Evolutionary conservation across 768 basidiomycete genomes (phyloP).

Genomic region (Botryobasidium botryosum): DNA sequence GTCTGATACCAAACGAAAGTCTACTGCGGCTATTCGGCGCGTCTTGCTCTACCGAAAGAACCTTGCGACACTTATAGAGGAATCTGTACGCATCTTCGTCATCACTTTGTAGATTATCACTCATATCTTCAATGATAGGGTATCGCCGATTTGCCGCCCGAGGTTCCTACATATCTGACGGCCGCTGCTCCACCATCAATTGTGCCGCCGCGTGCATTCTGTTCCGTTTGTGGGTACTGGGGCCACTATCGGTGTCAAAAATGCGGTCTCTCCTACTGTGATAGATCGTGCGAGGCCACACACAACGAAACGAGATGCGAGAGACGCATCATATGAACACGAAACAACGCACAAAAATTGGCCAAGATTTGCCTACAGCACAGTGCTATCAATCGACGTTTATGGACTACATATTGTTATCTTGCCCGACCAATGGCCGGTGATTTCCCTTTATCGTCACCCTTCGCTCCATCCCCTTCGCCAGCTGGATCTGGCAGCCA

Average conservation of each 20-base stretch:
- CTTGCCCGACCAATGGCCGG: too few species aligned
- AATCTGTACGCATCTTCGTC: conserved; percentile 42
- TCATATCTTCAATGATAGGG: conserved; percentile 31
- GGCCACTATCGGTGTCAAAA: conserved; percentile 62
- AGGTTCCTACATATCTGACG: conserved; percentile 53
- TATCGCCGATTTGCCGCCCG: conserved; percentile 34
- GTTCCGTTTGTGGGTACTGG: conserved; percentile 79
- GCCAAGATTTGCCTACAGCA: too few species aligned
- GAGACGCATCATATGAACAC: conserved; percentile 40
- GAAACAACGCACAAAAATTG: too few species aligned
- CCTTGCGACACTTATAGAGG: conserved; percentile 52
- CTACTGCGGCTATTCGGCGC: conserved; percentile 62
- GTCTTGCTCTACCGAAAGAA: conserved; percentile 74
- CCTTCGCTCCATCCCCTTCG: conserved; percentile 54
- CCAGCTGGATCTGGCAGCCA: conserved; percentile 50
- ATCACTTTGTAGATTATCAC: background rate
- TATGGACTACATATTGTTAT: too few species aligned
- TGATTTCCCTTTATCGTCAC: conserved; percentile 31
- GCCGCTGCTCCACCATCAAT: conserved; percentile 40
- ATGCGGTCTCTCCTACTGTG: conserved; percentile 65
- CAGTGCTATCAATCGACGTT: too few species aligned
- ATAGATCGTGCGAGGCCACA: conserved; percentile 49
- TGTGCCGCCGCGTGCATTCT: conserved; percentile 53
- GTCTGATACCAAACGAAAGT: conserved; percentile 74
- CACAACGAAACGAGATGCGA: conserved; percentile 76